Conservation (phyloP, 2,329 filamentous ascomycete genomes). For the Diplodia sapinea region DNA sequence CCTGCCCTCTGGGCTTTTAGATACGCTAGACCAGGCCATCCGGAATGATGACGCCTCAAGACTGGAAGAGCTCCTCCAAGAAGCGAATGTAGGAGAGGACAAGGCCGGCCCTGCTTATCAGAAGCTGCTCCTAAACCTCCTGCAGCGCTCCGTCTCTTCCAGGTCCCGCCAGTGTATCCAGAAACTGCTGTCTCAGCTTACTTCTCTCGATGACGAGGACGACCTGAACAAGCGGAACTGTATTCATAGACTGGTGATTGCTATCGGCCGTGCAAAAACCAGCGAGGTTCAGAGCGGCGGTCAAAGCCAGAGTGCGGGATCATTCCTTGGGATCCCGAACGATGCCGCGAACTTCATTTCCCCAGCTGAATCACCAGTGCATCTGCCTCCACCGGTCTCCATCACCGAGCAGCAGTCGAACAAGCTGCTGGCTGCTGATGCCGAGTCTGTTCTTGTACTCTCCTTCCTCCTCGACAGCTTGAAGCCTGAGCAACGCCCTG, state of each 20-base stretch:
- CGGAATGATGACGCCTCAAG: conserved; percentile 67
- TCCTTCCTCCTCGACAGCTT: conserved; percentile 70
- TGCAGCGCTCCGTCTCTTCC: conserved; percentile 77
- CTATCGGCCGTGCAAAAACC: conserved; percentile 78
- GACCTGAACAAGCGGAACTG: conserved; percentile 95
- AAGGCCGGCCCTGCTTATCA: conserved; percentile 61
- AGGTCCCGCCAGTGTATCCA: conserved; percentile 72
- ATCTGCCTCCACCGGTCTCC: conserved; percentile 66
- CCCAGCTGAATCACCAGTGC: conserved; percentile 72
- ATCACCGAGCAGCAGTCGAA: conserved; percentile 68
- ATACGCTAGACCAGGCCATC: conserved; percentile 74
- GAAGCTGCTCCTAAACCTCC: conserved; percentile 74
- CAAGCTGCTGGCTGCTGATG: conserved; percentile 68
- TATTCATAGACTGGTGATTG: conserved; percentile 88
- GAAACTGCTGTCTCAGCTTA: conserved; percentile 71
- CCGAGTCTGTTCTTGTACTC: conserved; percentile 75
- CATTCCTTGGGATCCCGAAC: conserved; percentile 49
- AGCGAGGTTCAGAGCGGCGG: conserved; percentile 52
- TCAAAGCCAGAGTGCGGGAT: conserved; percentile 53
- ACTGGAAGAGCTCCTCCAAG: conserved; percentile 62
- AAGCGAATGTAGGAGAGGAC: conserved; percentile 61
- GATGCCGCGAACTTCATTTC: conserved; percentile 77
- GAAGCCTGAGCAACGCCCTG: conserved; percentile 67
- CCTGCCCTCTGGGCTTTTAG: conserved; percentile 70
- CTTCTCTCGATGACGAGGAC: conserved; percentile 80